These are phyloP conservation scores for Tetramitus jugosus DNA, from an alignment of 208 protist genomes.

Conservation along the genomic window DNA sequence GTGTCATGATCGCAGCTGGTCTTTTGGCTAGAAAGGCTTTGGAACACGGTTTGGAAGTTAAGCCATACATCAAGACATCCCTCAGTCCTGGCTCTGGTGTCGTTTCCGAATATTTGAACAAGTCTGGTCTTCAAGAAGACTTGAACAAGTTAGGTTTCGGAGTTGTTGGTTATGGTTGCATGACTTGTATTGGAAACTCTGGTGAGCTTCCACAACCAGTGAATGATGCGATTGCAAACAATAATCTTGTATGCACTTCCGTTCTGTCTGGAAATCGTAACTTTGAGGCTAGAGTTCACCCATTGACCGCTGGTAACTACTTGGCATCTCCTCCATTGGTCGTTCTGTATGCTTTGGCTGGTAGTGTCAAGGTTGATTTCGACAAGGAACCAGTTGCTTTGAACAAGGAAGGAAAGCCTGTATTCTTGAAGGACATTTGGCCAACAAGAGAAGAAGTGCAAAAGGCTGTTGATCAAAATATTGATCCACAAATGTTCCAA, in stretches of 20 bases:
- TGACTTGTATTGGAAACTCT: slow-evolving; percentile 93
- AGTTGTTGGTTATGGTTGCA: slow-evolving; percentile 87
- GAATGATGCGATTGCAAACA: slow-evolving; percentile 74
- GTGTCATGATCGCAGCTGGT: slow-evolving; percentile 83
- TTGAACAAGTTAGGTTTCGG: slow-evolving; percentile 77
- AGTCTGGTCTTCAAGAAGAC: slow-evolving; percentile 63
- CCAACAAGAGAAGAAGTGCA: slow-evolving; percentile 74
- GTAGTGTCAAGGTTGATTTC: slow-evolving; percentile 86
- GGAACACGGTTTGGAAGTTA: slow-evolving; percentile 71
- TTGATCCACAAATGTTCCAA: slow-evolving; percentile 77
- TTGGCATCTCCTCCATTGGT: slow-evolving; percentile 87
- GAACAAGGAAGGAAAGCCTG: slow-evolving; percentile 68
- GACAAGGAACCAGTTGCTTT: slow-evolving; percentile 35
- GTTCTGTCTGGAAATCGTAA: slow-evolving; percentile 92
- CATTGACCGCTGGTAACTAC: slow-evolving; percentile 83
- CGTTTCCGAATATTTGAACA: slow-evolving; percentile 81
- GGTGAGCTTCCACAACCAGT: slow-evolving; percentile 61
- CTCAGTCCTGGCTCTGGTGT: slow-evolving; percentile 87
- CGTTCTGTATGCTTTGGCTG: slow-evolving; percentile 86
- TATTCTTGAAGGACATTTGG: slow-evolving; percentile 93
- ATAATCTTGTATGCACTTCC: slow-evolving; percentile 79
- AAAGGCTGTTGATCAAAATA: slow-evolving; percentile 58
- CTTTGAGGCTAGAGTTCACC: slow-evolving; percentile 89
- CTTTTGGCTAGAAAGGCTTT: slow-evolving; percentile 81
- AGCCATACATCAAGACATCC: slow-evolving; percentile 82